Percentiles rank a stretch among this genome's conserved stretches.
phyloP scores from a whole-genome alignment of 2,329 filamentous ascomycete species.

The Clarireedia hainanense region DNA sequence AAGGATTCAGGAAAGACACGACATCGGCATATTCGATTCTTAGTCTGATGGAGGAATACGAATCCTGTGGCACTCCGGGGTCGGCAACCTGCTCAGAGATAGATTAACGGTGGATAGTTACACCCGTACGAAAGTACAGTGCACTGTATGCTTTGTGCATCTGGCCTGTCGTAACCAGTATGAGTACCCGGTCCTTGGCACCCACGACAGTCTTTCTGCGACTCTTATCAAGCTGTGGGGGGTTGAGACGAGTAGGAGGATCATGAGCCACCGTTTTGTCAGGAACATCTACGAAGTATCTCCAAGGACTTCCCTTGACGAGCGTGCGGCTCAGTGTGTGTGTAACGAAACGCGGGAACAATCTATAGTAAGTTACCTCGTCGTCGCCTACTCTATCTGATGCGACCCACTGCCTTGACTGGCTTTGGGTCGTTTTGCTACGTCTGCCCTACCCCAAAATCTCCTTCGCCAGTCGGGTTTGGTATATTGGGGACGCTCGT shows the following conservation, averaged over 20 bases:
- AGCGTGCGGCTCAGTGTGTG: not conserved
- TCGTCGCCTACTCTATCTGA: conserved; percentile 8
- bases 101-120: conserved; percentile 7
- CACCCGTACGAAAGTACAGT: conserved; percentile 2
- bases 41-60: not conserved
- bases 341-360: not conserved
- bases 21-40: not conserved
- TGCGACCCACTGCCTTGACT: not conserved
- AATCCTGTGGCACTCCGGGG: not conserved
- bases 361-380: conserved; percentile 1
- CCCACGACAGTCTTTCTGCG: conserved; percentile 4
- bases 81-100: conserved; percentile 7
- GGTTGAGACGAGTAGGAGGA: conserved; percentile 4
- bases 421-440: not conserved
- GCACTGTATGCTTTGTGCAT: not conserved
- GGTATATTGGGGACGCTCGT: not conserved
- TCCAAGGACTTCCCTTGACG: conserved; percentile 1
- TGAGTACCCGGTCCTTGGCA: conserved; percentile 8
- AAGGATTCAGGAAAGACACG: too few species aligned
- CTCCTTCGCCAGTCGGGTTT: conserved; percentile 8
- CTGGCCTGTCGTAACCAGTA: conserved; percentile 3
- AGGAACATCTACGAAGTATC: not conserved
- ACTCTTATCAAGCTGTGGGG: not conserved
- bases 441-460: not conserved
- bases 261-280: conserved; percentile 2